A percentile compares a stretch with the other conserved stretches of the same genome.
Evolutionary conservation across 78 protist species (phyloP).

Genomic region (Corallochytrium limacisporum): DNA sequence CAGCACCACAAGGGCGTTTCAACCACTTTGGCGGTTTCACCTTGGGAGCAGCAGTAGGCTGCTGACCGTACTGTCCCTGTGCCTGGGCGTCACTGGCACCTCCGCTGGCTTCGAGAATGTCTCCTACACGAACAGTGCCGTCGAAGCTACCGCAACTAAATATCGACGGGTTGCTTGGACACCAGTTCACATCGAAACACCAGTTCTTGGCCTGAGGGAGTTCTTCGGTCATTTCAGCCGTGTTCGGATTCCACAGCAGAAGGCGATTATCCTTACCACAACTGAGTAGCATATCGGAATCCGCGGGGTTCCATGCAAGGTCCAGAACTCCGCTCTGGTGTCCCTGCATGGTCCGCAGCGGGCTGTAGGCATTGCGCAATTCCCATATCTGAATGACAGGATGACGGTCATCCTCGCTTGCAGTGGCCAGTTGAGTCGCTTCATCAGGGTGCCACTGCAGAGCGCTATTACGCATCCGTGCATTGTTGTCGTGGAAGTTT

Average conservation of each 20-base stretch:
- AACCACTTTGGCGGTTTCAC: constrained; percentile 45
- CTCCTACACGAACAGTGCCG: constrained; percentile 39
- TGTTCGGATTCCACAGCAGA: constrained; percentile 69
- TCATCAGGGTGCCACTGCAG: constrained; percentile 78
- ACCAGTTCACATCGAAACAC: constrained; percentile 81
- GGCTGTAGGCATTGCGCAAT: constrained; percentile 56
- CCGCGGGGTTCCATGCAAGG: constrained; percentile 77
- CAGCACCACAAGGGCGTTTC: constrained; percentile 60
- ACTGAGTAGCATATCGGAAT: constrained; percentile 46
- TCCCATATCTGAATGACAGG: constrained; percentile 88
- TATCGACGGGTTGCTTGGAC: constrained; percentile 54
- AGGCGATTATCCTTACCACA: constrained; percentile 73
- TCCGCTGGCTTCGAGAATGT: not conserved
- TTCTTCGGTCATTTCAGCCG: not conserved
- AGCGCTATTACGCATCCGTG: constrained; percentile 11
- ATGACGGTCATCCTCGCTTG: constrained; percentile 69
- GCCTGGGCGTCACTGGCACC: not conserved
- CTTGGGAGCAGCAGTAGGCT: not conserved
- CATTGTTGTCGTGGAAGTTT: constrained; percentile 25
- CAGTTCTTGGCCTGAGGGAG: constrained; percentile 24
- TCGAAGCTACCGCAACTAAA: constrained; percentile 53
- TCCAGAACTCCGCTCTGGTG: constrained; percentile 68
- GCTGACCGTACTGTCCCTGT: not conserved
- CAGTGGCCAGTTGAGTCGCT: constrained; percentile 60
- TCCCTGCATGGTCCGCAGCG: constrained; percentile 45